Evolutionary conservation across 108 stramenopile species (phyloP).

Genomic region (Nitzschia palea): DNA sequence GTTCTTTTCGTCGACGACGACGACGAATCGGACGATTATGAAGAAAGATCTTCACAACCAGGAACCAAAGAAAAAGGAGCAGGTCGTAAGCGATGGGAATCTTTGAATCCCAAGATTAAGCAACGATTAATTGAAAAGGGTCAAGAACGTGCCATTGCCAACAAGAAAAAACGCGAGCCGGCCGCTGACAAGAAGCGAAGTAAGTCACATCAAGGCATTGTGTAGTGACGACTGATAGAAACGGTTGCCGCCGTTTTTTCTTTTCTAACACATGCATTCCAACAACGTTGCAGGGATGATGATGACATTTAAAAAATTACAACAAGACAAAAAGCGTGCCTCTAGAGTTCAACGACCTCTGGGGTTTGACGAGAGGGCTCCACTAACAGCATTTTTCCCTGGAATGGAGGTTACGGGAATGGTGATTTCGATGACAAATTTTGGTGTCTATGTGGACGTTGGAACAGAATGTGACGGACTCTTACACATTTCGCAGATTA

Average conservation of each 20-base stretch:
- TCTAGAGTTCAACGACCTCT: conserved; percentile 53
- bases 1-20: conserved; percentile 32
- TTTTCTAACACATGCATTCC: too few species aligned
- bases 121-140: conserved; percentile 60
- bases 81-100: conserved; percentile 55
- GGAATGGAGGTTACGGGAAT: conserved; percentile 63
- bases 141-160: conserved; percentile 69
- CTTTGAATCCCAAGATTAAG: conserved; percentile 68
- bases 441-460: conserved; percentile 89
- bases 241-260: not conserved
- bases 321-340: conserved; percentile 52
- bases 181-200: conserved; percentile 64
- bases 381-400: conserved; percentile 42
- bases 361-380: conserved; percentile 50
- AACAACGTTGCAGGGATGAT: conserved; percentile 30
- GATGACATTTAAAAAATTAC: conserved; percentile 58
- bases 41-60: not conserved
- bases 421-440: conserved; percentile 81
- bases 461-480: conserved; percentile 89
- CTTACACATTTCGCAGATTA: conserved; percentile 82
- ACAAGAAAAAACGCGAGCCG: conserved; percentile 79
- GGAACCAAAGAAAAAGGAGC: conserved; percentile 7
- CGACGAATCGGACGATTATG: conserved; percentile 47
- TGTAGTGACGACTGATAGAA: not conserved
- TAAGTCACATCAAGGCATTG: conserved; percentile 26